Base-by-base conservation (phyloP, 1,284 basidiomycete species). In the Mycosarcoma mackinlayi region DNA sequence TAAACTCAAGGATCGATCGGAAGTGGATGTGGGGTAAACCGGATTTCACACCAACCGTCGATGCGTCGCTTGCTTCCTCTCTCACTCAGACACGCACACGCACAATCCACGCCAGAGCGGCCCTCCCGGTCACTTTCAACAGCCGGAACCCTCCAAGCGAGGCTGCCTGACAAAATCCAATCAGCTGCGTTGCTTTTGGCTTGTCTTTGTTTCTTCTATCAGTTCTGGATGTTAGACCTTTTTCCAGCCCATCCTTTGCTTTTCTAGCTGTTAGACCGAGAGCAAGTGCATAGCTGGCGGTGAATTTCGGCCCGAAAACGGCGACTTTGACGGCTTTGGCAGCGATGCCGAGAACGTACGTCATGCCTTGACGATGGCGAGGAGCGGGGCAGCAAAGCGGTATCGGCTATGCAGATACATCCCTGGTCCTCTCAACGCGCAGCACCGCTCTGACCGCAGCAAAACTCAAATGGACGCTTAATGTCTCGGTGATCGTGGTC, bases 121-220 rank as follows among this genome's bases (percentile, higher is more conserved):
- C 33, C 16, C 8, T 7, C 13, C 61, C 61, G 61, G 61, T 52
- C 61, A 45, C 55, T 58, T 64, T 64, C 54, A 64, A 62, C 59
- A 61, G 38, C 60, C 54, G 53, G 44, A 46, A 3, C 5, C 24
- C 33, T n/a, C n/a, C n/a, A n/a, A n/a, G n/a, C n/a, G n/a, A n/a
- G n/a, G n/a, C n/a, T n/a, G n/a, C n/a, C n/a, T n/a, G n/a, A n/a
- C n/a, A n/a, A 19, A 30, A 23, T 19, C 52, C 52, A 55, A 55
- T 55, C 53, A 55, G 45, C 53, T 14, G 37, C 38, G 30, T 45
- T 14, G 39, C 28, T 39, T 46, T 54, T 39, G 16, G 34, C 24
- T 2, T 10, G 21, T 24, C 23, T 28, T 23, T 7, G 16, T 1
- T 13, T 27, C 16, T 24, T 16, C 13, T 25, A 40, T 24, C 14